Conservation (phyloP, 306 rosid genomes). For the Vigna reflexopilosa region DNA sequence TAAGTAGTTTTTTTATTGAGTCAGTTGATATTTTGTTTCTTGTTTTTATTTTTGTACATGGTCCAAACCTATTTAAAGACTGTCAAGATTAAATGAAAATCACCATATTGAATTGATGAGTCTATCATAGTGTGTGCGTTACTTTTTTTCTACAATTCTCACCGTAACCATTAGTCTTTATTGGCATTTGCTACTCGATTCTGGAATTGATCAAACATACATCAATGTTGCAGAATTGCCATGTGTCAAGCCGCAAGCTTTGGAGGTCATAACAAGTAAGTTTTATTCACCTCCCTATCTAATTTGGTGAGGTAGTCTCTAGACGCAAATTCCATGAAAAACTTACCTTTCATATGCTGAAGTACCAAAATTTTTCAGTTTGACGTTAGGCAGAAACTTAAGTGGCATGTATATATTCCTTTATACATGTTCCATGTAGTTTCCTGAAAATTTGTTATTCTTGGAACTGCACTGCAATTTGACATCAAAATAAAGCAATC, state of each 20-base stretch:
- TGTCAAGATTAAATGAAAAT: too few relatives aligned
- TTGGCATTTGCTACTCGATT: conserved; percentile 10
- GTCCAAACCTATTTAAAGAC: too few relatives aligned
- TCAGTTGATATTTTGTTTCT: too few relatives aligned
- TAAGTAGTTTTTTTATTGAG: too few relatives aligned
- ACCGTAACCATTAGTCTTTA: background rate
- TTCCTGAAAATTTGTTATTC: background rate
- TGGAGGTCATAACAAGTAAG: conserved; percentile 62
- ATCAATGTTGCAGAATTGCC: conserved; percentile 65
- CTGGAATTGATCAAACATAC: conserved; percentile 42
- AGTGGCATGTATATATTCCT: background rate
- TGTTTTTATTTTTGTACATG: too few relatives aligned
- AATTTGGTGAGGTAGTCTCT: conserved; percentile 29
- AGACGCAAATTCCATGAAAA: background rate
- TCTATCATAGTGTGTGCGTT: too few relatives aligned
- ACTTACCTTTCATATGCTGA: background rate
- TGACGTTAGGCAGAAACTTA: conserved; percentile 4
- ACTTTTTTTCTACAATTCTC: background rate
- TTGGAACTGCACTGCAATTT: conserved; percentile 8
- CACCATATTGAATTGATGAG: too few relatives aligned
- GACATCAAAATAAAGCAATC: conserved; percentile 22
- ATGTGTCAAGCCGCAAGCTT: conserved; percentile 56
- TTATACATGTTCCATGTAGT: background rate
- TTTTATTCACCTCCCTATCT: conserved; percentile 36
- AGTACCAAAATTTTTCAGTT: background rate